These are phyloP conservation scores for Trametes hirsuta DNA, from an alignment of 1,284 basidiomycete genomes.

Conservation along the genomic window DNA sequence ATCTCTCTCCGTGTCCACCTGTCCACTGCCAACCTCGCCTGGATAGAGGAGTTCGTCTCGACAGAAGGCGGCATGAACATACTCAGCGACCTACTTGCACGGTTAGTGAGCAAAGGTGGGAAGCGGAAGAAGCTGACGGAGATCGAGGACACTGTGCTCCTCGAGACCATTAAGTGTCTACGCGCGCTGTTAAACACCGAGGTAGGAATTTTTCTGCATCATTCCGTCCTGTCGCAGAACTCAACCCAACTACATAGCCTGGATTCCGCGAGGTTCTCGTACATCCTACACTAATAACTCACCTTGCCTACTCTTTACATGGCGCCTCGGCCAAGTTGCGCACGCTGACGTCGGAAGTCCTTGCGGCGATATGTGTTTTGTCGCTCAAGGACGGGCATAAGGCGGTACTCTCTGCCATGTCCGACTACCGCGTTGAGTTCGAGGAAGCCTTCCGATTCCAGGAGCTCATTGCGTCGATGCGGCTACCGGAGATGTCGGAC, in stretches of 20 bases:
- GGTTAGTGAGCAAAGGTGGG: constrained; percentile 64
- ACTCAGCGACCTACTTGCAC: constrained; percentile 58
- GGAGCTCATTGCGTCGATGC: constrained; percentile 68
- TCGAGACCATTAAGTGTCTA: constrained; percentile 81
- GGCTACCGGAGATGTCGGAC: constrained; percentile 49
- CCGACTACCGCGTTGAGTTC: constrained; percentile 75
- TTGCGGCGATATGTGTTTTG: constrained; percentile 83
- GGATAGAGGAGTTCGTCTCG: constrained; percentile 79
- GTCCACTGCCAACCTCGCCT: constrained; percentile 79
- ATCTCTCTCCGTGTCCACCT: constrained; percentile 86
- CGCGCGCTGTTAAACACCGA: constrained; percentile 85
- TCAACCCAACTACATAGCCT: constrained; percentile 35
- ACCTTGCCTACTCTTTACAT: constrained; percentile 76
- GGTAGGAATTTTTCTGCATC: constrained; percentile 45
- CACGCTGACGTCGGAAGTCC: constrained; percentile 74
- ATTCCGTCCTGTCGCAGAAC: constrained; percentile 7
- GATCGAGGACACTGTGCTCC: constrained; percentile 66
- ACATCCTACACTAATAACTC: constrained; percentile 69
- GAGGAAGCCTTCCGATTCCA: constrained; percentile 84
- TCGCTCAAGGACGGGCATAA: constrained; percentile 74
- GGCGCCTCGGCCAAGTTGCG: constrained; percentile 72
- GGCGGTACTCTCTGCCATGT: constrained; percentile 76
- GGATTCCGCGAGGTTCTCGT: constrained; percentile 76
- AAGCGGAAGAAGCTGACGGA: constrained; percentile 64
- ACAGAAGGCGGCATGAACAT: constrained; percentile 69